These are phyloP conservation scores for Talaromyces adpressus DNA, from an alignment of 495 filamentous ascomycete genomes.

Conservation along the genomic window DNA sequence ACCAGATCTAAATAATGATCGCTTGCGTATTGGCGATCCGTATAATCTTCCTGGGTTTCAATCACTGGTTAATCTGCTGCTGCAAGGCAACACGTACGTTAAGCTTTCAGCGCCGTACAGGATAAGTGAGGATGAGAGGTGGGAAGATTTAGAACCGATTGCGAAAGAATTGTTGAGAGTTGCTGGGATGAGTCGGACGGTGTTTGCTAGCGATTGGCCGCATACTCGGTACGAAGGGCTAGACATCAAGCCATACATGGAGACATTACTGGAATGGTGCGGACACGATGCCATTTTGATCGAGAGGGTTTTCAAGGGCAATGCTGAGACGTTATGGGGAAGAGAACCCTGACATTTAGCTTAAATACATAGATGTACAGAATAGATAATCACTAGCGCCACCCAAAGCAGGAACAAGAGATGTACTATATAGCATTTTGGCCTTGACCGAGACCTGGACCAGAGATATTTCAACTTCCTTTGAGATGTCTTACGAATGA, in stretches of 20 bases:
- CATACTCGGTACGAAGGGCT: slow-evolving; percentile 41
- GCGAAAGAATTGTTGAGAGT: slow-evolving; percentile 29
- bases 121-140: slow-evolving; percentile 27
- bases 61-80: slow-evolving; percentile 33
- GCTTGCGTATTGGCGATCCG: slow-evolving; percentile 20
- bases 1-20: slow-evolving; percentile 21
- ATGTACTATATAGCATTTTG: too few relatives aligned
- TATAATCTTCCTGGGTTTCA: slow-evolving; percentile 36
- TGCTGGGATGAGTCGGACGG: slow-evolving; percentile 25
- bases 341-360: neutral
- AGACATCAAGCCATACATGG: slow-evolving; percentile 37
- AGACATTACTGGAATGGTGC: slow-evolving; percentile 36
- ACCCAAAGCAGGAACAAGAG: too few relatives aligned
- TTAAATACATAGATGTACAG: neutral
- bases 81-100: slow-evolving; percentile 32
- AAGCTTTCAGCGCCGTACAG: slow-evolving; percentile 47
- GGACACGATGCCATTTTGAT: slow-evolving; percentile 26
- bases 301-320: slow-evolving; percentile 36
- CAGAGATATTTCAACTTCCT: too few relatives aligned
- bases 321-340: slow-evolving; percentile 37
- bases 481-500: too few relatives aligned
- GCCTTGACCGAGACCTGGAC: too few relatives aligned
- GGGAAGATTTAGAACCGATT: slow-evolving; percentile 32
- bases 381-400: too few relatives aligned
- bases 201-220: slow-evolving; percentile 49